Base-by-base conservation (phyloP, 2,329 filamentous ascomycete species). In the Epichloe sp. region DNA sequence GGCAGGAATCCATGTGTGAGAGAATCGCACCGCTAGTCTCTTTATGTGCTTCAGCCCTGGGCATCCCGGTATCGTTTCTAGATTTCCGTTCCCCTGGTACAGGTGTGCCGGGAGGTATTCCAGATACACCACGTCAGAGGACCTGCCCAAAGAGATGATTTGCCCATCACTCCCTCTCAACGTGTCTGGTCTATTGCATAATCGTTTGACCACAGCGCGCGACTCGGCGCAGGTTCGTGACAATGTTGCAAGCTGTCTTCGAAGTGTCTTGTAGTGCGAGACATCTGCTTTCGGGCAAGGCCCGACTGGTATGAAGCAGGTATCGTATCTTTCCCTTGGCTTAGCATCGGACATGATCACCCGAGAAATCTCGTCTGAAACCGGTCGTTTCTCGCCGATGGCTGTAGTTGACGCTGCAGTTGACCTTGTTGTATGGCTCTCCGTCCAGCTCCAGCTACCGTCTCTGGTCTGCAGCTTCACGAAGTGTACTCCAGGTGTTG, bases 11-110 rank as follows among this genome's bases (percentile, higher is more conserved):
- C 71, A 74, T 31, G 63, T 62, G 47, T 69, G 66, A 45, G 65
- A 68, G 54, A 70, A 74, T 10, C 67, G 68, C 11, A 74, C 57
- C 4, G 71, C 71, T 4, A 73, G 60, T 19, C 65, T 66, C 14
- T 65, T 65, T 41, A 74, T 62, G 19, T 62, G 56, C 3, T 61
- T 59, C 7, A 70, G 55, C 1, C 56, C 60, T 7, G 57, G 47
- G 38, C 65, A 69, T 11, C 54, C 43, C 5, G 66, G 53, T 5
- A 55, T 41, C 48, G 58, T 55, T 10, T 55, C 55, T 45, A 69
- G 59, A 40, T 56, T 59, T 48, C 59, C 59, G 2, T 57, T 57
- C 11, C 52, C 55, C 44, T 62, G 56, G 47, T 63, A 66, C 21
- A 61, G 50, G 4, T 61, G 57, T 1, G 54, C 47, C 4, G 63